These are phyloP conservation scores for Tuber indicum DNA, from an alignment of 495 filamentous ascomycete species.

Conservation along the genomic window DNA sequence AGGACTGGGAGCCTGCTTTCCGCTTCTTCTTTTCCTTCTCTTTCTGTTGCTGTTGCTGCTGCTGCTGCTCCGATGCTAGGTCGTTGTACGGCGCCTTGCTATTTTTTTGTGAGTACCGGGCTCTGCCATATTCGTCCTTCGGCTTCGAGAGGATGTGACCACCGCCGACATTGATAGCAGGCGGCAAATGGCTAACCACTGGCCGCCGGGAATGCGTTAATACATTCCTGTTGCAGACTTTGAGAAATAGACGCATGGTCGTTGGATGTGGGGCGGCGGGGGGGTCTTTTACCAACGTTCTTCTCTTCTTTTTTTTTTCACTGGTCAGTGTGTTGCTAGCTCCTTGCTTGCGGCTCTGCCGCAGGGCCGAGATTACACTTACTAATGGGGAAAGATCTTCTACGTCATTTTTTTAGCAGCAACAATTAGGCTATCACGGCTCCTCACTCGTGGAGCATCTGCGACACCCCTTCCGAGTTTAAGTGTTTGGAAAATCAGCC, in stretches of 20 bases:
- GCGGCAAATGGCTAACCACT: neutral
- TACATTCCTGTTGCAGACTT: neutral
- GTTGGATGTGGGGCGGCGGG: neutral
- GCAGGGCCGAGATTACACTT: neutral
- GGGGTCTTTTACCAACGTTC: neutral
- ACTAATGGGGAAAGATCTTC: neutral
- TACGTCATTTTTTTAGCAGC: neutral
- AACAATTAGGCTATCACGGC: neutral
- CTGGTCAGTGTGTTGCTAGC: neutral
- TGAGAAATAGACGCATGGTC: neutral
- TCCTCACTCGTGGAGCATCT: neutral
- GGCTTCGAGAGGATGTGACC: neutral
- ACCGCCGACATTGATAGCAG: neutral
- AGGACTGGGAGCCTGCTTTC: constrained; percentile 27
- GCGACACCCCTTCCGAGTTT: neutral
- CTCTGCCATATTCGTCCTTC: neutral
- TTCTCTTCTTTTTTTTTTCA: neutral
- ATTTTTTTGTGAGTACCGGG: neutral
- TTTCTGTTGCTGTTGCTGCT: neutral
- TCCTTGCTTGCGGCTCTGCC: neutral
- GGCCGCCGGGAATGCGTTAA: neutral
- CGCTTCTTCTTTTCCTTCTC: constrained; percentile 28
- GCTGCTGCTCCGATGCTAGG: neutral
- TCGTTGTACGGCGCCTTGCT: neutral
- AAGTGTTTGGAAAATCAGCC: neutral